Evolutionary conservation across 345 rosid species (phyloP), one percentile per base, ranked within the genome.

Genomic region (Cochlearia excelsa): DNA sequence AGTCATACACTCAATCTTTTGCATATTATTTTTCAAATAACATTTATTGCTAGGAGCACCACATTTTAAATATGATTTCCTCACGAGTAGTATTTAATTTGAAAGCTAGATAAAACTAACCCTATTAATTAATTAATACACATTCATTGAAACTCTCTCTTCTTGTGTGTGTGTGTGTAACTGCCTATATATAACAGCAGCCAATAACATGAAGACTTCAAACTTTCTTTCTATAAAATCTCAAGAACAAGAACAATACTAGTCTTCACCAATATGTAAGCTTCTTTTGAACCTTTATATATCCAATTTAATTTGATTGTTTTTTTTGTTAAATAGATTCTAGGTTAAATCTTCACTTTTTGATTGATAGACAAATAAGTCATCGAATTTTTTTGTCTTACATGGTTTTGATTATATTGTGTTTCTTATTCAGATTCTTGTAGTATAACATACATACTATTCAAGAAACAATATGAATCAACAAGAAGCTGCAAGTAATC

Each of bases 91-190:
- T 51, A 70, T 51, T 69, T 57, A 62, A 51, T 37, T 39, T 37
- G 75, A 70, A 26, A 64, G 69, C 60, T 70, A 70, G 41, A 70
- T 63, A 26, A 70, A 70, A 35, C 74, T 62, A 62, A 48, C 38
- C 52, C 30, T 34, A 35, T 38, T 46, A 46, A 38, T 52, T 44
- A 50, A 57, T 28, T 16, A 42, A 9, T 35, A 48, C n/a, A 51
- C 68, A 56, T 50, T 62, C 9, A 54, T n/a, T n/a, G n/a, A 55
- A 56, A 31, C 39, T 3, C 58, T 11, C 63, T 62, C 49, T 1
- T 61, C 49, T 35, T 51, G 49, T 46, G 60, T 51, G 3, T 29
- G 41, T 55, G n/a, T n/a, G n/a, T n/a, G n/a, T n/a, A n/a, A n/a
- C n/a, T n/a, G n/a, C n/a, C 40, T 57, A 44, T 56, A 63, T 56